Evolutionary conservation across 768 basidiomycete genomes (phyloP).

Genomic region (Mycena vulgaris): DNA sequence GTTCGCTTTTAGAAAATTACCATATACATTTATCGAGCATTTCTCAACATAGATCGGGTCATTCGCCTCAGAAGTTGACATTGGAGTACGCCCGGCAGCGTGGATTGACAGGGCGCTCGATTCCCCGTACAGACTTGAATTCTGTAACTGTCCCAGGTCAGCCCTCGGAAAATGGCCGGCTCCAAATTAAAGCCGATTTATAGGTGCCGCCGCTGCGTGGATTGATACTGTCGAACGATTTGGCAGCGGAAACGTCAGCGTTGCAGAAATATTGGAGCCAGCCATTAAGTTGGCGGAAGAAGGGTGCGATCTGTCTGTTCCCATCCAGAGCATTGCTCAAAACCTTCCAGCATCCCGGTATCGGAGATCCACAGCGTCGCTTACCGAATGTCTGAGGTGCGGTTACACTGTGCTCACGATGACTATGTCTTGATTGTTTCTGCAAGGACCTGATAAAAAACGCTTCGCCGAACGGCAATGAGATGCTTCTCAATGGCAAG

Average conservation of each 20-base stretch:
- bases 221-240: conserved; percentile 88
- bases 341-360: conserved; percentile 79
- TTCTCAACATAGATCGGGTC: conserved; percentile 69
- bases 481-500: conserved; percentile 89
- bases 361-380: conserved; percentile 82
- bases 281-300: conserved; percentile 94
- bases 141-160: conserved; percentile 91
- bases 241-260: conserved; percentile 78
- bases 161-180: conserved; percentile 22
- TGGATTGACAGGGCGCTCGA: conserved; percentile 77
- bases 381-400: conserved; percentile 74
- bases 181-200: conserved; percentile 39
- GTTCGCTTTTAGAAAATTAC: background rate
- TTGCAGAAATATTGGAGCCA: conserved; percentile 85
- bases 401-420: background rate
- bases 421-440: conserved; percentile 12
- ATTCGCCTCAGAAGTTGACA: conserved; percentile 83
- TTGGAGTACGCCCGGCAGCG: conserved; percentile 79
- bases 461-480: conserved; percentile 88
- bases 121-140: conserved; percentile 88
- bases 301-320: conserved; percentile 64
- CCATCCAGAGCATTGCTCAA: background rate
- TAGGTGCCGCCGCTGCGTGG: conserved; percentile 96
- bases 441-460: conserved; percentile 72
- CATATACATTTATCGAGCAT: background rate